These are phyloP conservation scores for Podospora sp. DNA, from an alignment of 495 filamentous ascomycete species.

Conservation along the genomic window DNA sequence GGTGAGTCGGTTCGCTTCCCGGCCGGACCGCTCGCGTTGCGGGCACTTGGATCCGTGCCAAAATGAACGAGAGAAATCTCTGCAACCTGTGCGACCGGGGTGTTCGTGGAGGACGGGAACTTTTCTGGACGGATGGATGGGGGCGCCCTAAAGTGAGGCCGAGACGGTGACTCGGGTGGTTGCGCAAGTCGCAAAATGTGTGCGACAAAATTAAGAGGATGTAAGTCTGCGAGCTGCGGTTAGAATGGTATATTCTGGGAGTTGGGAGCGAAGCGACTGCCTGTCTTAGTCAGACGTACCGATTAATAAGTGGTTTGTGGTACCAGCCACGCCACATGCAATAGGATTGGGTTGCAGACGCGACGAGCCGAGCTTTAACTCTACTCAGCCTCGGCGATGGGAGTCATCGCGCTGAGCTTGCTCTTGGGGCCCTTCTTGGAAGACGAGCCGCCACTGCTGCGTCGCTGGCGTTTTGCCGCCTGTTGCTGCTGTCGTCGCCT, in stretches of 20 bases:
- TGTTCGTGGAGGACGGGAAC: not conserved
- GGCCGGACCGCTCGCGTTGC: slow-evolving; percentile 3
- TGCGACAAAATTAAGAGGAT: not conserved
- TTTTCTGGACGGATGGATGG: not conserved
- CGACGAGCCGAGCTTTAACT: not conserved
- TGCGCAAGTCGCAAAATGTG: not conserved
- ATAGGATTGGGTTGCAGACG: not conserved
- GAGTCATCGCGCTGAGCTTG: slow-evolving; percentile 51
- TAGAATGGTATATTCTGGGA: not conserved
- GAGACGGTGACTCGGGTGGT: not conserved
- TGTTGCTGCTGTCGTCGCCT: slow-evolving; percentile 32
- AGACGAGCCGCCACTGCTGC: slow-evolving; percentile 33
- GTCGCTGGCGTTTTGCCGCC: slow-evolving; percentile 34
- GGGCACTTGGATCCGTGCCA: slow-evolving; percentile 7
- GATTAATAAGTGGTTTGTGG: slow-evolving; percentile 18
- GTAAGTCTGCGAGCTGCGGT: not conserved
- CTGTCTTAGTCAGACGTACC: slow-evolving; percentile 13
- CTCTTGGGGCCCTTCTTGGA: slow-evolving; percentile 49
- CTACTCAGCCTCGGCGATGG: slow-evolving; percentile 50
- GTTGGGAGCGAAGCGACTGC: not conserved
- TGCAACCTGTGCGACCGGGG: slow-evolving; percentile 1
- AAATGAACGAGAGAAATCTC: not conserved
- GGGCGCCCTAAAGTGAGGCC: not conserved
- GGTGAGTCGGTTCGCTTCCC: not conserved
- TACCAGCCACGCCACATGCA: slow-evolving; percentile 16